Evolutionary conservation across 2,329 filamentous ascomycete species (phyloP), one percentile per base, ranked within the genome.

Genomic region (Aspergillus nomiae): DNA sequence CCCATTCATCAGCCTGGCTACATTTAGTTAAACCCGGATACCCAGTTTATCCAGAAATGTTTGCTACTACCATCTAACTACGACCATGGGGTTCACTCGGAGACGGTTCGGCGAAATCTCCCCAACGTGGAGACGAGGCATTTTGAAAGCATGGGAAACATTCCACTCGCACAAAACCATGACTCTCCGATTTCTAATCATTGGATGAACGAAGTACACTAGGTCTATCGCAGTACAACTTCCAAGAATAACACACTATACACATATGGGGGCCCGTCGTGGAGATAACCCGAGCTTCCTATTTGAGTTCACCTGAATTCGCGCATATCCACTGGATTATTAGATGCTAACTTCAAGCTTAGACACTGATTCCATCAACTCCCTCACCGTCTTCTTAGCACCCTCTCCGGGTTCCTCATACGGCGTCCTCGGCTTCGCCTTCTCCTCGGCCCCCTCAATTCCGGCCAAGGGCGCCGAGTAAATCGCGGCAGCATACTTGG

Each of bases 401-500:
- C 67, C 76, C 38, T 83, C 80, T 8, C 71, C 73, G 0, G 79
- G 75, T 63, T 78, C 76, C 66, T 85, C 78, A 70, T 91, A 91
- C n/a, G 89, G 89, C 62, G 83, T 81, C 60, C 88, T 80, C 0
- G 88, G 88, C 73, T 77, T 78, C 74, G 90, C 72, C 75, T 85
- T 85, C 73, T 83, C 80, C 74, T 84, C 84, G 2, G 87, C 86
- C 1, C 82, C 83, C 63, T 85, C 82, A 43, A 91, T 85, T 0
- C 87, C 87, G 1, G 89, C 88, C 58, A 77, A 74, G 61, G 76
- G 82, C 1, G 87, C 89, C 38, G 86, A 86, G 67, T 84, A 86
- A 36, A 87, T 76, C 3, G 86, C 83, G 0, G 87, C 87, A 0
- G 88, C 89, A 71, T 89, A 90, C 77, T 92, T 91, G n/a, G 86